Percentiles rank a stretch among this genome's conserved stretches.
Evolutionary conservation across 176 grass and related monocot species (phyloP).

Genomic region (Ananas comosus): DNA sequence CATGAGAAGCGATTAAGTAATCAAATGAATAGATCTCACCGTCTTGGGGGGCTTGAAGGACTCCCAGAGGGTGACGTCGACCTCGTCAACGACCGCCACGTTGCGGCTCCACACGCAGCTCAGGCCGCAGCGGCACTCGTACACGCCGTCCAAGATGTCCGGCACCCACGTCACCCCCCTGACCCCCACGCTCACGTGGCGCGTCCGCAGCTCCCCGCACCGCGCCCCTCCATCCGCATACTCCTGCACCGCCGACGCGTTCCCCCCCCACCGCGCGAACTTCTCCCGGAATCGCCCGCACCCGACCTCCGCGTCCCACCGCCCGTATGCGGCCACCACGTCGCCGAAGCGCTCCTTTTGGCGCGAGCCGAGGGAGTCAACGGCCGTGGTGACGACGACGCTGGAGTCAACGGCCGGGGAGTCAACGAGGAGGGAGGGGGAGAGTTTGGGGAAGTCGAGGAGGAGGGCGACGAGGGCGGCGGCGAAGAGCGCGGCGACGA

Average conservation of each 20-base stretch:
- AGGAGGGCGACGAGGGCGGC: constrained; percentile 27
- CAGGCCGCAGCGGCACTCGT: constrained; percentile 32
- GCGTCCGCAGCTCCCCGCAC: constrained; percentile 18
- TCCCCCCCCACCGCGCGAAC: constrained; percentile 22
- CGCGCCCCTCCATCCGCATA: neutral
- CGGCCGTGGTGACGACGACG: constrained; percentile 10
- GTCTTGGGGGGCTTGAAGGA: constrained; percentile 17
- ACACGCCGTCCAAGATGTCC: constrained; percentile 31
- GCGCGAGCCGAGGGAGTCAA: constrained; percentile 18
- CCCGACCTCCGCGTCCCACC: constrained; percentile 39
- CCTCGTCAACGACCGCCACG: constrained; percentile 22
- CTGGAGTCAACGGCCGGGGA: neutral
- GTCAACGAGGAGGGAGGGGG: neutral
- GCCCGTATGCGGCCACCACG: constrained; percentile 19
- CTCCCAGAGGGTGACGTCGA: constrained; percentile 36
- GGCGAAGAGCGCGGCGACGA: constrained; percentile 19
- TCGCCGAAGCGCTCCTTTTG: constrained; percentile 25
- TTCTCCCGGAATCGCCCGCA: constrained; percentile 32
- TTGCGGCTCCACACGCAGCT: constrained; percentile 37
- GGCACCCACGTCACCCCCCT: constrained; percentile 36
- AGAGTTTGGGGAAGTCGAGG: constrained; percentile 26
- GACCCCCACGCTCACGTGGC: constrained; percentile 30
- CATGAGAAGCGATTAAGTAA: too few species aligned
- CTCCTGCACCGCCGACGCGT: constrained; percentile 26
- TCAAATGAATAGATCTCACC: constrained; percentile 8